Conservation (phyloP, 306 rosid genomes). For the Castanea mollissima region DNA sequence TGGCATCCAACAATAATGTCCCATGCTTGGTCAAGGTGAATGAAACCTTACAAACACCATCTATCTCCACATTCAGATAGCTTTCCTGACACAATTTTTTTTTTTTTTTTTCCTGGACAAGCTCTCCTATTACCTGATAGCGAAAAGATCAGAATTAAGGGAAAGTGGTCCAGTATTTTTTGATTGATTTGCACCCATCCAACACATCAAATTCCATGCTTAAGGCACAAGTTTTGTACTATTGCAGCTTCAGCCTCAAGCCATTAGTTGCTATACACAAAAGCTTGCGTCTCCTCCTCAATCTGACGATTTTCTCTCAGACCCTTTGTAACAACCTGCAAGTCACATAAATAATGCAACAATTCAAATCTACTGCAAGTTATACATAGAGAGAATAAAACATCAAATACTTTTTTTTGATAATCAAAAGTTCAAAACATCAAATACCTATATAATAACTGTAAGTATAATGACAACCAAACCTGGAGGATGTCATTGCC, state of each 20-base stretch:
- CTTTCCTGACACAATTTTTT: neutral
- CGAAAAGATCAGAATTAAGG: neutral
- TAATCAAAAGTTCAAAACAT: neutral
- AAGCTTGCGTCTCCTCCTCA: slow-evolving; percentile 44
- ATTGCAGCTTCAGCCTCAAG: slow-evolving; percentile 61
- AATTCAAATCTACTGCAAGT: neutral
- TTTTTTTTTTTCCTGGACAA: neutral
- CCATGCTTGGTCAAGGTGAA: neutral
- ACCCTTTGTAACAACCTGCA: slow-evolving; percentile 41
- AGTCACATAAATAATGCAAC: neutral
- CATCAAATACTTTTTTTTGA: neutral
- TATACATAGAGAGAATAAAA: neutral
- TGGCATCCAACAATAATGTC: neutral
- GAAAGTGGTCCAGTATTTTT: slow-evolving; percentile 27
- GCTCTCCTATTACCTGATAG: slow-evolving; percentile 15
- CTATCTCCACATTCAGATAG: neutral
- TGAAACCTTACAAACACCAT: neutral
- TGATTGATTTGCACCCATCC: slow-evolving; percentile 29
- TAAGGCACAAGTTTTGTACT: slow-evolving; percentile 36
- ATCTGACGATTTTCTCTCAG: slow-evolving; percentile 31
- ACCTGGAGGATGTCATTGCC: slow-evolving; percentile 49
- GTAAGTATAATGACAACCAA: neutral
- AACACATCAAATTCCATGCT: slow-evolving; percentile 38
- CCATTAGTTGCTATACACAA: slow-evolving; percentile 51
- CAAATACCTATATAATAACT: slow-evolving; percentile 2